Percentiles rank a stretch among this genome's conserved stretches.
These are phyloP conservation scores for Mediolabrus comicus DNA, from an alignment of 108 stramenopile species.

Conservation along the genomic window DNA sequence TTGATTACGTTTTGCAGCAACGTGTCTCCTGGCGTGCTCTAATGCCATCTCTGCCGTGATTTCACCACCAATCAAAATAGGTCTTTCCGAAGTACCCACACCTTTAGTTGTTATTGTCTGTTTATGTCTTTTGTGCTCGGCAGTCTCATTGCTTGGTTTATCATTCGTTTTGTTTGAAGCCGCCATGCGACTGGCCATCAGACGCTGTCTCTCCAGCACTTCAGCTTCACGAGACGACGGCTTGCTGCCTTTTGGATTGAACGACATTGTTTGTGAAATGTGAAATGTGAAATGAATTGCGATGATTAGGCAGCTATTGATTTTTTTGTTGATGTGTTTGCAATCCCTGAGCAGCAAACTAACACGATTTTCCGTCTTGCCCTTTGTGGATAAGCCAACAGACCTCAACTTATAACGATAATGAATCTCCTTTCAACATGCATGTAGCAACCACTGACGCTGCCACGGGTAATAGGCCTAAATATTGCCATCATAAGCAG, in stretches of 20 bases:
- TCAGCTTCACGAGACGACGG: background rate
- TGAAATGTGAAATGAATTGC: too few relatives aligned
- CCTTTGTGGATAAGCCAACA: too few relatives aligned
- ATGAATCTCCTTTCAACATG: too few relatives aligned
- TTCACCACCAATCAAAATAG: slow-evolving; percentile 1
- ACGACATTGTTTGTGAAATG: too few relatives aligned
- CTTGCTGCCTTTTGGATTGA: background rate
- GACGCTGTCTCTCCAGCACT: slow-evolving; percentile 11
- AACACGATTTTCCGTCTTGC: too few relatives aligned
- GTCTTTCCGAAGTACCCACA: background rate
- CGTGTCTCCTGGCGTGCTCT: background rate
- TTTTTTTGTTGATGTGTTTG: too few relatives aligned
- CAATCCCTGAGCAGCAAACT: too few relatives aligned
- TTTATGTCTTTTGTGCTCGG: background rate
- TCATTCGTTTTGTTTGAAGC: background rate
- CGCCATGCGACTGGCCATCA: background rate
- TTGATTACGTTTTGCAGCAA: background rate
- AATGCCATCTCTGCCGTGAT: background rate
- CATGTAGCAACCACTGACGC: too few relatives aligned
- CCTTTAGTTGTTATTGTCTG: background rate
- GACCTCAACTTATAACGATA: too few relatives aligned
- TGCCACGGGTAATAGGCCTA: too few relatives aligned
- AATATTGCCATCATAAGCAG: too few relatives aligned
- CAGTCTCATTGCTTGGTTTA: background rate
- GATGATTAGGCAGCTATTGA: too few relatives aligned